Evolutionary conservation across 768 basidiomycete genomes (phyloP).

Genomic region (Termitomyces sp.): DNA sequence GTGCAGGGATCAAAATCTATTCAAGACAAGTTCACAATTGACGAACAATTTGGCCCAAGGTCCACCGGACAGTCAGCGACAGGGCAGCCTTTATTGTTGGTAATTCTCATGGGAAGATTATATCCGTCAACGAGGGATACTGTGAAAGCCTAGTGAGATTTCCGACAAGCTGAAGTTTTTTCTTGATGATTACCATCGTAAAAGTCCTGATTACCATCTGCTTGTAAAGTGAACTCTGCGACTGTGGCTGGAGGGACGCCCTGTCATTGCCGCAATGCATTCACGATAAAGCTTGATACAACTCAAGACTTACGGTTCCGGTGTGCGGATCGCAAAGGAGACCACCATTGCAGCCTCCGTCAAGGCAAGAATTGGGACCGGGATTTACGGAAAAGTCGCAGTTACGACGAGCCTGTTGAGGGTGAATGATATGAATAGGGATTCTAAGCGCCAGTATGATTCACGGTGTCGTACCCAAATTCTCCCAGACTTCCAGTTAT

Average conservation of each 20-base stretch:
- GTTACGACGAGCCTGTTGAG: conserved; percentile 50
- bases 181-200: conserved; percentile 46
- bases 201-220: conserved; percentile 38
- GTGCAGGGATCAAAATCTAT: not conserved
- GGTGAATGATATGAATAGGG: not conserved
- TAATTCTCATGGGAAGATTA: conserved; percentile 50
- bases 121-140: conserved; percentile 58
- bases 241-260: conserved; percentile 67
- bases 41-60: conserved; percentile 44
- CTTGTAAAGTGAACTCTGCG: conserved; percentile 62
- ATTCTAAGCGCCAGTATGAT: not conserved
- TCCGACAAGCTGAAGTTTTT: too few species aligned
- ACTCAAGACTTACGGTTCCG: conserved; percentile 37
- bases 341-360: conserved; percentile 69
- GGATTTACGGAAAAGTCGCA: conserved; percentile 54
- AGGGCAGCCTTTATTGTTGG: conserved; percentile 41
- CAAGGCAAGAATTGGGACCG: conserved; percentile 55
- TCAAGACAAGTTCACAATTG: not conserved
- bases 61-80: conserved; percentile 48
- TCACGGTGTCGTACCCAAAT: conserved; percentile 39
- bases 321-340: conserved; percentile 46
- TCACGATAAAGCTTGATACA: not conserved
- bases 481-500: conserved; percentile 61
- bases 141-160: conserved; percentile 9
- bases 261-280: conserved; percentile 12